These are phyloP conservation scores for Solanum chiquidenum DNA, from an alignment of 257 asterid species.

Conservation along the genomic window DNA sequence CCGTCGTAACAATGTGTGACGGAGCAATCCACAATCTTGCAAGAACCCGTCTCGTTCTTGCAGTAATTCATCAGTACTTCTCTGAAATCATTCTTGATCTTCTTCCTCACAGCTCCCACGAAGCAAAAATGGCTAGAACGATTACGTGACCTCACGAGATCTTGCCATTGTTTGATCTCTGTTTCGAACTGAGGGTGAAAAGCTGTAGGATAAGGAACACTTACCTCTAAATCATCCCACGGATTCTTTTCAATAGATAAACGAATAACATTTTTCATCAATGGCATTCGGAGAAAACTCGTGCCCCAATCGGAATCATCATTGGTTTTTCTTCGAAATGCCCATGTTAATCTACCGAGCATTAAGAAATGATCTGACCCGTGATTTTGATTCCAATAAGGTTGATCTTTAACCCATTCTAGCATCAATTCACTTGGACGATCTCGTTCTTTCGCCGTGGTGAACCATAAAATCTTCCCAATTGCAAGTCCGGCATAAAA, in stretches of 20 bases:
- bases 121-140: conserved; percentile 16
- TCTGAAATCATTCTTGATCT: conserved; percentile 23
- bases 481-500: conserved; percentile 62
- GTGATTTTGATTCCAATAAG: conserved; percentile 23
- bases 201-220: conserved; percentile 30
- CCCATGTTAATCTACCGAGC: conserved; percentile 63
- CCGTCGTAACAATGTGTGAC: conserved; percentile 14
- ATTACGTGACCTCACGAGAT: not conserved
- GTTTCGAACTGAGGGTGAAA: conserved; percentile 21
- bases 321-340: conserved; percentile 45
- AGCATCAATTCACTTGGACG: conserved; percentile 25
- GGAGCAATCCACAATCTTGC: conserved; percentile 22
- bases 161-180: conserved; percentile 19
- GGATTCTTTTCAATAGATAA: conserved; percentile 30
- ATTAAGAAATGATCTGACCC: conserved; percentile 55
- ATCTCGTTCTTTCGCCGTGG: conserved; percentile 39
- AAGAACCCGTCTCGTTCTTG: conserved; percentile 5
- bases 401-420: conserved; percentile 31
- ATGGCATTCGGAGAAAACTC: conserved; percentile 37
- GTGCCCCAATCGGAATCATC: conserved; percentile 46
- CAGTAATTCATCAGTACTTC: conserved; percentile 13
- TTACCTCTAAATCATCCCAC: conserved; percentile 19
- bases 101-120: conserved; percentile 18
- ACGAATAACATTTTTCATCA: conserved; percentile 35
- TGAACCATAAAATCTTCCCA: conserved; percentile 41